phyloP scores from a whole-genome alignment of 2,329 filamentous ascomycete species.

The Amphichorda felina region DNA sequence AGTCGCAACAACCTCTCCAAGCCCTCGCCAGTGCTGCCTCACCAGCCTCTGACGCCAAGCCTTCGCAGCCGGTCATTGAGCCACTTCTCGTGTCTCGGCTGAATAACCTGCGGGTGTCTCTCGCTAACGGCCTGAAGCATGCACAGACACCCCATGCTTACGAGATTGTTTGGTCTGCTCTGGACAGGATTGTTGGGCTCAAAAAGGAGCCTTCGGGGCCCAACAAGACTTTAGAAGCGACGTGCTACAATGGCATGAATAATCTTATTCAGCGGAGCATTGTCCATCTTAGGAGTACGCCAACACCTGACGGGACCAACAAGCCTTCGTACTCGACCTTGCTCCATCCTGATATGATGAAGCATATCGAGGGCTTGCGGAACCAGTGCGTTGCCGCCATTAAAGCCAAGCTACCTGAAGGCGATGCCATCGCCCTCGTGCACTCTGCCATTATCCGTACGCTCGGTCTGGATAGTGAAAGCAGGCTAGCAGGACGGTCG shows the following conservation, averaged over 20 bases:
- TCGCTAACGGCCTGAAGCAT: constrained; percentile 31
- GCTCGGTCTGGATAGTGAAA: constrained; percentile 1
- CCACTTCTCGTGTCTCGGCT: constrained; percentile 28
- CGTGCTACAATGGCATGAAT: constrained; percentile 14
- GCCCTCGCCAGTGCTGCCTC: constrained; percentile 5
- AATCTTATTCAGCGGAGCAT: background rate
- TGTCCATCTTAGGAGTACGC: background rate
- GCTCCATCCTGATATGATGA: background rate
- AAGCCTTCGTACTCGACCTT: background rate
- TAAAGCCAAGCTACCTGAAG: background rate
- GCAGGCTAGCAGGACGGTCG: background rate
- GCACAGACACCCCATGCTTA: constrained; percentile 28
- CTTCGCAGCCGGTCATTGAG: constrained; percentile 27
- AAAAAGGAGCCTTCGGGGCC: constrained; percentile 28
- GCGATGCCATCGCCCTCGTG: background rate
- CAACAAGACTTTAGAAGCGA: constrained; percentile 32
- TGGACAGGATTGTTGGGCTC: constrained; percentile 38
- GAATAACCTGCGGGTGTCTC: constrained; percentile 31
- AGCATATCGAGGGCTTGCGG: background rate
- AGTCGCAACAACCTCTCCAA: background rate
- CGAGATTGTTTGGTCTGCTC: constrained; percentile 37
- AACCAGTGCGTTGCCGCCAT: background rate
- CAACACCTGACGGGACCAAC: background rate
- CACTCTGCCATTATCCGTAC: background rate
- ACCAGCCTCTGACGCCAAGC: constrained; percentile 12